phyloP scores from a whole-genome alignment of 2,329 filamentous ascomycete species.

The Talaromyces sp. region DNA sequence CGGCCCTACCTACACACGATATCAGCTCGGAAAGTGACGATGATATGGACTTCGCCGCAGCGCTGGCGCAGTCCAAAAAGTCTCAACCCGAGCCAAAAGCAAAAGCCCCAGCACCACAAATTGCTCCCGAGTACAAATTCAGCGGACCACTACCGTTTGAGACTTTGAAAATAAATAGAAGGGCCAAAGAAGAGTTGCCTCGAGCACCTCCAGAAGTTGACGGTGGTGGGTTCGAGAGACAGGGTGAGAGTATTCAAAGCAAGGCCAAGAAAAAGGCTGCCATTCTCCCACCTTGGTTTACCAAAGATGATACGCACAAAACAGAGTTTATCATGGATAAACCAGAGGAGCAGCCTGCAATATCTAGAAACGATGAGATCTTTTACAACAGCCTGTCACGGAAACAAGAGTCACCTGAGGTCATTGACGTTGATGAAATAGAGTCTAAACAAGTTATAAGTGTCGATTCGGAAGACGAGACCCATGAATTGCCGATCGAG shows the following conservation, averaged over 20 bases:
- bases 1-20: constrained; percentile 4
- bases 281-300: constrained; percentile 43
- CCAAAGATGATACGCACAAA: constrained; percentile 25
- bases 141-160: constrained; percentile 86
- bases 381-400: constrained; percentile 22
- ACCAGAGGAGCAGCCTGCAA: constrained; percentile 18
- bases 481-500: background rate
- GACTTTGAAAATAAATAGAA: constrained; percentile 64
- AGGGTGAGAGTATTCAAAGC: constrained; percentile 20
- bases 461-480: constrained; percentile 20
- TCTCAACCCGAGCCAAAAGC: constrained; percentile 42
- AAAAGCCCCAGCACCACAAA: constrained; percentile 40
- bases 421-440: constrained; percentile 36
- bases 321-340: constrained; percentile 22
- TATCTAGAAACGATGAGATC: constrained; percentile 14
- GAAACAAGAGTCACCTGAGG: constrained; percentile 26
- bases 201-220: constrained; percentile 47
- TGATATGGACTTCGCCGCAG: constrained; percentile 68
- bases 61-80: constrained; percentile 65
- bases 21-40: constrained; percentile 51
- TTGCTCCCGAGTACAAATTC: constrained; percentile 52
- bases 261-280: constrained; percentile 25
- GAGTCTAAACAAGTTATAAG: constrained; percentile 25
- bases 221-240: constrained; percentile 61
- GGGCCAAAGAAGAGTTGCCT: constrained; percentile 35